Evolutionary conservation across 2,329 filamentous ascomycete genomes (phyloP).

Genomic region (Colletotrichum euphorbiae): DNA sequence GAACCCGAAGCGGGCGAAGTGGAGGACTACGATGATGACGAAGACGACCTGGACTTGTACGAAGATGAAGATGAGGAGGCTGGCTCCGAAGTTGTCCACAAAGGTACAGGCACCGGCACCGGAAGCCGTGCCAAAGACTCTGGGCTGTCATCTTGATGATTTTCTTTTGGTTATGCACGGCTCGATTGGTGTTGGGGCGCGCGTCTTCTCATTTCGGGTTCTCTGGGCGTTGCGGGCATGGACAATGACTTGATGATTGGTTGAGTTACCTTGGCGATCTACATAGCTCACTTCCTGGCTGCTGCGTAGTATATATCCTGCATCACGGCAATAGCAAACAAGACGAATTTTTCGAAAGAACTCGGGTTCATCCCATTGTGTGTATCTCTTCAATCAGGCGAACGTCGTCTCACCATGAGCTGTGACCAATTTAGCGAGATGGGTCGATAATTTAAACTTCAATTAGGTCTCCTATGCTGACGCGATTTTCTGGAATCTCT

Average conservation of each 20-base stretch:
- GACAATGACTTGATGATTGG: slow-evolving; percentile 37
- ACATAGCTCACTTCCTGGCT: slow-evolving; percentile 32
- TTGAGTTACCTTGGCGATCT: slow-evolving; percentile 28
- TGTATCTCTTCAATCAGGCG: neutral
- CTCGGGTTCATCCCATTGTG: slow-evolving; percentile 6
- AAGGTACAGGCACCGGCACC: slow-evolving; percentile 37
- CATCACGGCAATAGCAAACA: slow-evolving; percentile 28
- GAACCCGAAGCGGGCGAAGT: slow-evolving; percentile 46
- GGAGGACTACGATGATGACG: slow-evolving; percentile 44
- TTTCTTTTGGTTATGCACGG: slow-evolving; percentile 5
- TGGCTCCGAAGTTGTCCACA: slow-evolving; percentile 35
- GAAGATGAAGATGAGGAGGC: slow-evolving; percentile 39
- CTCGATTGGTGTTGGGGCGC: slow-evolving; percentile 1
- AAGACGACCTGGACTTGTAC: slow-evolving; percentile 41
- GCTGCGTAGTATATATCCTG: slow-evolving; percentile 8
- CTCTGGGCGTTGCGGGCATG: slow-evolving; percentile 27
- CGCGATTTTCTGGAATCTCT: slow-evolving; percentile 15
- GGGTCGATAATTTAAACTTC: slow-evolving; percentile 13
- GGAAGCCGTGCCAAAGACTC: slow-evolving; percentile 37
- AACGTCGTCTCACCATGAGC: slow-evolving; percentile 4
- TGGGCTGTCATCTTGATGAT: slow-evolving; percentile 34
- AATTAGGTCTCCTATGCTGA: neutral
- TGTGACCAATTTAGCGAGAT: slow-evolving; percentile 14
- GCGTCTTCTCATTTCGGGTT: neutral
- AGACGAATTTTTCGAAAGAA: neutral